Percentiles rank a stretch among this genome's conserved stretches.
phyloP scores from a whole-genome alignment of 768 basidiomycete genomes.

The Holtermanniella nyarrowii region DNA sequence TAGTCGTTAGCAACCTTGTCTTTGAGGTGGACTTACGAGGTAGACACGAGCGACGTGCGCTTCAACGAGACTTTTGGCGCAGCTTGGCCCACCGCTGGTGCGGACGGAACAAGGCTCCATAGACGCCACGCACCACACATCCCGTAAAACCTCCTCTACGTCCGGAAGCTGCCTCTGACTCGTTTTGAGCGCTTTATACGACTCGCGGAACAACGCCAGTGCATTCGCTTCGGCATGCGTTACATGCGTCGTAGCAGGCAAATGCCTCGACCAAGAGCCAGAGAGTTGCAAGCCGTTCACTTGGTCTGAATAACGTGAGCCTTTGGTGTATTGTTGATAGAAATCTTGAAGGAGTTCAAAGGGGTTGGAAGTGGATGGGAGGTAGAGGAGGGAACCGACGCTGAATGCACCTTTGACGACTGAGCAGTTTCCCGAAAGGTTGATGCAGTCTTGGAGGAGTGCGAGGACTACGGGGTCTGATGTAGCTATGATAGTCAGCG shows the following conservation, averaged over 20 bases:
- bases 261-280: constrained; percentile 79
- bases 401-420: constrained; percentile 35
- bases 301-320: too few species aligned
- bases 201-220: constrained; percentile 55
- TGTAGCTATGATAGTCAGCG: too few species aligned
- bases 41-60: constrained; percentile 63
- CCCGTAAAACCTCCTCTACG: constrained; percentile 48
- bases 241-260: constrained; percentile 87
- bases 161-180: constrained; percentile 25
- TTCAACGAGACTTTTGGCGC: constrained; percentile 69
- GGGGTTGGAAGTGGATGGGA: constrained; percentile 24
- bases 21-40: constrained; percentile 50
- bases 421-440: constrained; percentile 25
- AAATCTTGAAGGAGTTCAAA: constrained; percentile 7
- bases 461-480: constrained; percentile 25
- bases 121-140: constrained; percentile 79
- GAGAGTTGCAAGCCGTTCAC: constrained; percentile 55
- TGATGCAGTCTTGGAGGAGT: constrained; percentile 31
- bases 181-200: constrained; percentile 30
- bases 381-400: constrained; percentile 35
- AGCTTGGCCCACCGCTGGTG: constrained; percentile 75
- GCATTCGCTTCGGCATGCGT: constrained; percentile 97
- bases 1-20: not conserved
- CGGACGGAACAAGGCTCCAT: constrained; percentile 91
- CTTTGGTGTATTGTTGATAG: not conserved